Conservation (phyloP, 768 basidiomycete species). For the Plicaturopsis crispa region DNA sequence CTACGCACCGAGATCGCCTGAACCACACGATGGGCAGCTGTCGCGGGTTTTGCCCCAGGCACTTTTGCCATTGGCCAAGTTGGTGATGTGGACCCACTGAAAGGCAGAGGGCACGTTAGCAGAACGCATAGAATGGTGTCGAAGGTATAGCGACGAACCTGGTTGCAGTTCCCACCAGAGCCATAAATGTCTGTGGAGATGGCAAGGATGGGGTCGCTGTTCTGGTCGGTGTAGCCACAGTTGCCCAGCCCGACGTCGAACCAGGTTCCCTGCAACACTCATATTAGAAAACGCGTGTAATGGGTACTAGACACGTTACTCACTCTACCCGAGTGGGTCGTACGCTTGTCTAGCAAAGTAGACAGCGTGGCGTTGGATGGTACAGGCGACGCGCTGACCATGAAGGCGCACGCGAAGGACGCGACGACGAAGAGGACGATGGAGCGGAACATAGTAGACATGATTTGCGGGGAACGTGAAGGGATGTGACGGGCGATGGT, state of each 20-base stretch:
- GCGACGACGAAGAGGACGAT: slow-evolving; percentile 20
- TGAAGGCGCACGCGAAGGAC: slow-evolving; percentile 34
- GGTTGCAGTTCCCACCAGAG: slow-evolving; percentile 48
- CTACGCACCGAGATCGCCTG: slow-evolving; percentile 5
- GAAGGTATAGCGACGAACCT: slow-evolving; percentile 31
- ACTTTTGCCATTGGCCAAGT: slow-evolving; percentile 43
- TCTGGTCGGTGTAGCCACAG: slow-evolving; percentile 46
- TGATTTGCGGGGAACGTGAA: slow-evolving; percentile 6
- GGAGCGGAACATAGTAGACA: slow-evolving; percentile 30
- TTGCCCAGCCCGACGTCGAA: slow-evolving; percentile 56
- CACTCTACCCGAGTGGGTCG: slow-evolving; percentile 50
- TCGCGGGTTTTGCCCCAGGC: slow-evolving; percentile 48
- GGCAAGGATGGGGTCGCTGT: slow-evolving; percentile 54
- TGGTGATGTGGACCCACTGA: slow-evolving; percentile 57
- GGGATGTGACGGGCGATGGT: slow-evolving; percentile 9
- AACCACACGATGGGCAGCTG: slow-evolving; percentile 29
- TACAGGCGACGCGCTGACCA: slow-evolving; percentile 39
- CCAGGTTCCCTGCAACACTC: slow-evolving; percentile 52
- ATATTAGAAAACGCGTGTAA: slow-evolving; percentile 8
- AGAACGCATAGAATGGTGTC: slow-evolving; percentile 1
- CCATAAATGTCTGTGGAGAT: slow-evolving; percentile 49
- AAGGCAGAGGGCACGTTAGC: slow-evolving; percentile 9
- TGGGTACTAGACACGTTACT: slow-evolving; percentile 12
- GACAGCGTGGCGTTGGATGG: slow-evolving; percentile 22
- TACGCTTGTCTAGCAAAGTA: slow-evolving; percentile 38